Conservation (phyloP, 495 filamentous ascomycete species). For the Trichocladium antarcticum region DNA sequence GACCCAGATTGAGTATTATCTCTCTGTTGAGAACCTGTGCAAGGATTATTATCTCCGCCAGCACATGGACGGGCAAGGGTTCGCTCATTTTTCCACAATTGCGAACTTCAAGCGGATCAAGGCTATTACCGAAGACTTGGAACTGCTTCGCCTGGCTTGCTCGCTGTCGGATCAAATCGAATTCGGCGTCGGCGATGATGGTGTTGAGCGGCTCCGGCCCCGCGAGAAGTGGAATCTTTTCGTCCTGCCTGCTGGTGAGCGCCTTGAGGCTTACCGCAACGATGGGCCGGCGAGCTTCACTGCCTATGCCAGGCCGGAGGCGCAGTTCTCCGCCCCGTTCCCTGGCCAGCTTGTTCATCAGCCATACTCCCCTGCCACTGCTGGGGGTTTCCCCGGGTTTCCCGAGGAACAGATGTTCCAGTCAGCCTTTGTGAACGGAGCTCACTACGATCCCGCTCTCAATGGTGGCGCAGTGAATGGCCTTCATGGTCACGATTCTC, state of each 20-base stretch:
- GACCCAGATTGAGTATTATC: conserved; percentile 87
- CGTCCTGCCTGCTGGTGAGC: conserved; percentile 51
- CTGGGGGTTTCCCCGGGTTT: conserved; percentile 11
- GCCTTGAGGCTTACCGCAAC: conserved; percentile 32
- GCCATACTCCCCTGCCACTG: conserved; percentile 3
- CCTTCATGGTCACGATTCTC: conserved; percentile 37
- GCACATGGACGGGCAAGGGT: conserved; percentile 91
- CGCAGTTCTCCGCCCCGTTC: conserved; percentile 10
- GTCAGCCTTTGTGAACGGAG: conserved; percentile 27
- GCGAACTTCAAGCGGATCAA: conserved; percentile 77
- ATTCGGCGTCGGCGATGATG: conserved; percentile 56
- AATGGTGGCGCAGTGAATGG: conserved; percentile 38
- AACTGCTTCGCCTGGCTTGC: conserved; percentile 63
- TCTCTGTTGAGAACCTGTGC: conserved; percentile 91
- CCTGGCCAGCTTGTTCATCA: conserved; percentile 8
- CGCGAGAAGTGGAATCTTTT: conserved; percentile 71
- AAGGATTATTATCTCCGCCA: conserved; percentile 83
- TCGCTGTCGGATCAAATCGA: conserved; percentile 60
- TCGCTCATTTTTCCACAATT: conserved; percentile 66
- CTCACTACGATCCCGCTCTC: conserved; percentile 24
- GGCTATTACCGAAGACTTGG: conserved; percentile 51
- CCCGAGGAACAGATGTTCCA: conserved; percentile 19
- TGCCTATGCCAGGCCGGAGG: conserved; percentile 1
- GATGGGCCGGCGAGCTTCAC: conserved; percentile 28
- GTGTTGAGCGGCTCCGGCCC: conserved; percentile 66